Conservation (phyloP, 306 rosid genomes). For the Rosa multiflora region DNA sequence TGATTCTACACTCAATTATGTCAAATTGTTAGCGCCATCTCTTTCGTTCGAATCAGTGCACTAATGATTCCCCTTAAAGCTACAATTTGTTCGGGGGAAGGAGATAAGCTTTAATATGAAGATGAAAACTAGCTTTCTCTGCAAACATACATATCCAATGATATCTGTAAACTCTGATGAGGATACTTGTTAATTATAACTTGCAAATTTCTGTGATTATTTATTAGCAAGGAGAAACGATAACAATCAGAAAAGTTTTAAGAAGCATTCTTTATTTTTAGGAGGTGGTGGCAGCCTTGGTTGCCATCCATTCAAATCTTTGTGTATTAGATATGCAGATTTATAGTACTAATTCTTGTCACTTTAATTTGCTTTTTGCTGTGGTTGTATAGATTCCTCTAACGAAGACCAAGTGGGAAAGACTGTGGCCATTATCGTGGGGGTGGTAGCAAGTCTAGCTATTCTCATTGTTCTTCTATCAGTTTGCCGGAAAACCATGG, state of each 20-base stretch:
- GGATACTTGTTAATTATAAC: background rate
- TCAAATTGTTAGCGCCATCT: background rate
- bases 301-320: conserved; percentile 5
- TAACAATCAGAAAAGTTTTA: conserved; percentile 1
- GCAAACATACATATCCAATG: background rate
- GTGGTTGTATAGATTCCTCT: conserved; percentile 54
- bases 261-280: background rate
- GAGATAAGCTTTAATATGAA: background rate
- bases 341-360: conserved; percentile 8
- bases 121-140: background rate
- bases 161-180: background rate
- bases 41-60: background rate
- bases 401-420: conserved; percentile 66
- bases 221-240: background rate
- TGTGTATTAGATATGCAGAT: background rate
- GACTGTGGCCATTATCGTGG: conserved; percentile 82
- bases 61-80: background rate
- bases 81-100: background rate
- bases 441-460: conserved; percentile 64
- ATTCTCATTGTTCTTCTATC: conserved; percentile 82
- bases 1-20: conserved; percentile 5
- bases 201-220: background rate
- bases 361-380: conserved; percentile 20
- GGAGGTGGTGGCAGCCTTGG: background rate
- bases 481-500: conserved; percentile 69